Evolutionary conservation across 441 rosid species (phyloP), one percentile per base, ranked within the genome.

Genomic region (Euphorbia corollata): DNA sequence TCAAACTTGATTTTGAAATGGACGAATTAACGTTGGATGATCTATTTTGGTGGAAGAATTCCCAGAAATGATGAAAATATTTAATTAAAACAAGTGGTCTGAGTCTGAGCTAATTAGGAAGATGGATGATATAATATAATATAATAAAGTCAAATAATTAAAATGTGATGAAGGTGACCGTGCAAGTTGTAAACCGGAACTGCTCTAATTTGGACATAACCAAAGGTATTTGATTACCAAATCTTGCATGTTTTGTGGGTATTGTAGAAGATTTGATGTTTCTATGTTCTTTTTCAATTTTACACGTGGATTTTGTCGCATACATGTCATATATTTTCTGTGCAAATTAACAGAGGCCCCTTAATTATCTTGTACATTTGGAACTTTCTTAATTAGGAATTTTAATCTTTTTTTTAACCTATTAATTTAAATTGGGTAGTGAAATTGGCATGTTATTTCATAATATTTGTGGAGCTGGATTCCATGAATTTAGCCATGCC

Each of bases 341-440:
- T 59, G 23, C 54, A 63, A 70, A 60, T 38, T 30, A 70, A 54
- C 77, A 50, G n/a, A 65, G 67, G 58, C 75, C 64, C 3, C 38
- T 9, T 34, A 19, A 2, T 55, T 74, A 15, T 66, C 69, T 74
- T 74, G 69, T 59, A 1, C 48, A 30, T 61, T 20, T 50, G 48
- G 50, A 65, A 74, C 23, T 74, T 64, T 36, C 75, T 58, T 38
- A 27, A 38, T 58, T 0, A 1, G 63, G 76, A 19, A 65, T 34
- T 38, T 68, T 61, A 51, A 57, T 23, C 10, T 22, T 3, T 30
- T 27, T 59, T 60, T 38, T 15, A 0, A 15, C 43, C 20, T 8
- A 6, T 23, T 4, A 24, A 4, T 27, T 57, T 34, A 13, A 23
- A 41, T 60, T 13, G 13, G 11, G 22, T n/a, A 32, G 30, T 8